Base-by-base conservation (phyloP, 1,284 basidiomycete species). In the Cryptococcus hybrid region DNA sequence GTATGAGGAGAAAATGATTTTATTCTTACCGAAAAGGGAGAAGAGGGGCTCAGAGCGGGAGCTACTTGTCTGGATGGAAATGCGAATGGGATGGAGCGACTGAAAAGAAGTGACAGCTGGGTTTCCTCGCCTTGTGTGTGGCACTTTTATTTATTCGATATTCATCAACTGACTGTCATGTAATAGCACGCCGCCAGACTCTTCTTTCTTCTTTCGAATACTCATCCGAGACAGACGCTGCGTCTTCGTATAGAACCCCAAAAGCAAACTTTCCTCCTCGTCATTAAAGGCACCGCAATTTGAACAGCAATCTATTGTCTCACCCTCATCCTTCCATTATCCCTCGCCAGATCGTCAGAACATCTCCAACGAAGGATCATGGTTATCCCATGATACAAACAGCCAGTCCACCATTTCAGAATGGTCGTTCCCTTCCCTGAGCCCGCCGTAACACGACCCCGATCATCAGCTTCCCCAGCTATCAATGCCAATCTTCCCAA, bases 81-180 rank as follows among this genome's bases (percentile, higher is more conserved):
- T 7, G 54, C 39, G 18, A 51, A 55, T 9, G 57, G 42, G 5
- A 24, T 54, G 36, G 62, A 59, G n/a, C 42, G 55, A 34, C 43
- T 56, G 36, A 63, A 37, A 35, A 57, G 50, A 48, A 54, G 47
- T 3, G 50, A 48, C 15, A 57, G 55, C 47, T 70, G 68, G 70
- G 45, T 70, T 5, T 61, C 62, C 18, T 67, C 66, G 12, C 65
- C 65, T 24, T 66, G 70, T 71, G 35, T 65, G 67, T 62, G 9
- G n/a, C 30, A 7, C 7, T 36, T 13, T 5, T 8, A 6, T 8
- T 51, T 18, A 18, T 18, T 18, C 18, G 18, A 18, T 18, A 18
- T 18, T 18, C 18, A 7, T 51, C 43, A 40, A 15, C 15, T 51
- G 9, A 40, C 37, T 12, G 8, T 18, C 18, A 18, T 24, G 13